A percentile compares a stretch with the other conserved stretches of the same genome.
Evolutionary conservation across 345 rosid genomes (phyloP).

Genomic region (Murraya koenigii): DNA sequence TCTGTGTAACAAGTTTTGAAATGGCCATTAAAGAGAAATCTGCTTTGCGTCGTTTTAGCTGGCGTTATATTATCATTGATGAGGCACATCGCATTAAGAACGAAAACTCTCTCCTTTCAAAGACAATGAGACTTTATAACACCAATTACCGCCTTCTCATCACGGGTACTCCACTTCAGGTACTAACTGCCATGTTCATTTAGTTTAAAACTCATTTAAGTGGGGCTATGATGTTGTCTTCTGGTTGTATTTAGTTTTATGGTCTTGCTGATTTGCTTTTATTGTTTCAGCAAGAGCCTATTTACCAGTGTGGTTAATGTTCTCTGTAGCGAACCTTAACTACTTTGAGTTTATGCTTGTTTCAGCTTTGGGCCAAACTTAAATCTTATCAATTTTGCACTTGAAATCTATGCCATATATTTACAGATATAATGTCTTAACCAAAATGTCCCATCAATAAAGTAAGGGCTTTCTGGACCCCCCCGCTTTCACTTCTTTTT

Average conservation of each 20-base stretch:
- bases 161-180: conserved; percentile 99
- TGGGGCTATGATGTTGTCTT: neutral
- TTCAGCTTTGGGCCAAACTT: neutral
- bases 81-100: conserved; percentile 98
- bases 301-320: neutral
- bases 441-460: too few species aligned
- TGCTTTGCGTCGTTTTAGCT: conserved; percentile 86
- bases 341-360: neutral
- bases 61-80: conserved; percentile 97
- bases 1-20: conserved; percentile 97
- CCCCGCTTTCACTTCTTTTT: too few species aligned
- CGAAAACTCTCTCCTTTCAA: conserved; percentile 93
- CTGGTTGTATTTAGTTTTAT: neutral
- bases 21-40: conserved; percentile 99
- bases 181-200: conserved; percentile 21
- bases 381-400: neutral
- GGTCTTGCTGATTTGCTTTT: neutral
- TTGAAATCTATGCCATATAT: neutral
- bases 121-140: conserved; percentile 86
- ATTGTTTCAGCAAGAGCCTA: neutral
- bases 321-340: neutral
- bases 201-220: neutral
- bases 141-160: conserved; percentile 94
- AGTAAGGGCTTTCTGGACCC: too few species aligned
- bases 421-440: neutral